Evolutionary conservation across 2,329 filamentous ascomycete genomes (phyloP), one percentile per base, ranked within the genome.

Genomic region (Cladophialophora chaetospira): DNA sequence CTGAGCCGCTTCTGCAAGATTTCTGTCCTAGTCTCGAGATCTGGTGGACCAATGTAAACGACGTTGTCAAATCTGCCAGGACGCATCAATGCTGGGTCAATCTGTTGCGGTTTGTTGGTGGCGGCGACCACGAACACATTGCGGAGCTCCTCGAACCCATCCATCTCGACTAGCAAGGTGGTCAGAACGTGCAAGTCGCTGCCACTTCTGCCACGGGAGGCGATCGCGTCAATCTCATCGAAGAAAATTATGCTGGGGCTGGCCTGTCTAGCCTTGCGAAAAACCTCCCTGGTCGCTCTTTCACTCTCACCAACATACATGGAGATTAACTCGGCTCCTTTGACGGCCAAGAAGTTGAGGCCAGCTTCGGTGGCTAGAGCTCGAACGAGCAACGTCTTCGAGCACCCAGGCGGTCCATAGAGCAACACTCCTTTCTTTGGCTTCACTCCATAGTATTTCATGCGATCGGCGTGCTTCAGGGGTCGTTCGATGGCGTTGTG

Each of bases 231-330:
- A 66, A 97, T 94, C 72, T 97, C 92, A 70, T 97, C 92, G 64
- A 97, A 96, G 79, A 97, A 97, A 66, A 97, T 91, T 73, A 97
- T 93, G 70, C 89, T 91, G 0, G 93, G 93, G 49, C 87, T 86
- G 6, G 91, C 92, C n/a, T 88, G 86, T 38, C 88, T 82, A 1
- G 93, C 93, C 65, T 92, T 89, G 51, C 87, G 82, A 70, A 97
- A 97, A 1, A 97, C 84, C 53, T 91, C 88, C 33, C 93, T 85
- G 38, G 97, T 82, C 5, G 88, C 87, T 9, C 91, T 85, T 74
- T 97, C 93, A 1, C 91, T 93, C 72, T 97, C 93, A 60, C 93
- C 93, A 15, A 97, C 92, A 72, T 97, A 97, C 89, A 96, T 96
- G 74, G 91, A 95, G 58, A 96, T 85, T 10, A 97, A 82, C 73